Base-by-base conservation (phyloP, 208 protist species). In the Acanthamoeba divionensis region DNA sequence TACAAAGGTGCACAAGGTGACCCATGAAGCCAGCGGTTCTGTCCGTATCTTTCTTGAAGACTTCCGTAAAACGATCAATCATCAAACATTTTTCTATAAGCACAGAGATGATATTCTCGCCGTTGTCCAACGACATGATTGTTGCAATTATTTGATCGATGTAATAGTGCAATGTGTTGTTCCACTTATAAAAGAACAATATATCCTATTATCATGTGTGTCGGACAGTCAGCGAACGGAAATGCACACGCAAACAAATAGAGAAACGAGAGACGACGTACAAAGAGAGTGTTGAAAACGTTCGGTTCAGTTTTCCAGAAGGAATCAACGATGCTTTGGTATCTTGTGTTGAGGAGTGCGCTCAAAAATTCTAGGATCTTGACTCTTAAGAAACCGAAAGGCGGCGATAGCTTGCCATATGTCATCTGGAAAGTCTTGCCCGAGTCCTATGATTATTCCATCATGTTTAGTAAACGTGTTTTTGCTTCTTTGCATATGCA, bases 81-180 rank as follows among this genome's bases (percentile, higher is more conserved):
- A 79, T 41, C 38, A 26, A 21, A 47, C 67, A 79, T 36, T 79
- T 79, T 15, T 79, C 38, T 36, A 79, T 79, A 21, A 79, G 67
- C 26, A 79, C 67, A 31, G 67, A 21, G 44, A 79, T 52, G 67
- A 79, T 79, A 47, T 79, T 79, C 41, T 79, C 67, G 12, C 67
- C 67, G 67, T 79, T 79, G 67, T 79, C 67, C 24, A 79, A 47
- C 12, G 67, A 79, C 67, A 79, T 79, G 67, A 79, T 79, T 21
- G 67, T 79, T 36, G 67, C 31, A 47, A 79, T 79, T 21, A 79
- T 79, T 26, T 79, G 67, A 15, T 79, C 67, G 26, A 79, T 52
- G 52, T 79, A 79, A 47, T 79, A 79, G 33, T 79, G 67, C 67
- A 79, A n/a, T 55, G 67, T 79, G 67, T 79, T 79, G 67, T 79